Conservation (phyloP, 2,329 filamentous ascomycete genomes). For the Exophiala dermatitidis region DNA sequence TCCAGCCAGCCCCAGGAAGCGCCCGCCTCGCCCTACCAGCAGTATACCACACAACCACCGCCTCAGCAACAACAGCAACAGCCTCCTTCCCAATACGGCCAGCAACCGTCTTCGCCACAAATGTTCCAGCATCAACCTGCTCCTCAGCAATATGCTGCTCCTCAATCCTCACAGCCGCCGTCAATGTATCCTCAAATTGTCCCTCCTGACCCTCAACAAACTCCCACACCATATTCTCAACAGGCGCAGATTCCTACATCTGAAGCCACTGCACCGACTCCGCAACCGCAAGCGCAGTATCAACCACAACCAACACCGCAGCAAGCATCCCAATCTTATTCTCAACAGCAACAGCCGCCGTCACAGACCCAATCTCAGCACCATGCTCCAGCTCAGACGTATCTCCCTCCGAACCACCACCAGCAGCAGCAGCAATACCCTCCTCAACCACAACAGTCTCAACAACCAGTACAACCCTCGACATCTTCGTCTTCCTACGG, state of each 20-base stretch:
- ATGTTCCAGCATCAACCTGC: slow-evolving; percentile 19
- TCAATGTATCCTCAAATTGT: slow-evolving; percentile 22
- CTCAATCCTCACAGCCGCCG: slow-evolving; percentile 15
- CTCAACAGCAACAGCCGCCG: slow-evolving; percentile 10
- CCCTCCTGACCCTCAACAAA: slow-evolving; percentile 18
- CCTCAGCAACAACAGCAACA: slow-evolving; percentile 9
- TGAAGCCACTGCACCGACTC: slow-evolving; percentile 4
- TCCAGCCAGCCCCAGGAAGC: slow-evolving; percentile 21
- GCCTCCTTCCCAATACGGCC: slow-evolving; percentile 13
- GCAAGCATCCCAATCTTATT: slow-evolving; percentile 8
- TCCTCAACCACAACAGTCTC: slow-evolving; percentile 41
- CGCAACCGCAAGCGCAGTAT: slow-evolving; percentile 9
- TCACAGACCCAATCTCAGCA: slow-evolving; percentile 10
- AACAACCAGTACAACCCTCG: slow-evolving; percentile 30
- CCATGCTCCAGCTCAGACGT: slow-evolving; percentile 11
- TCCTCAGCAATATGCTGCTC: slow-evolving; percentile 9
- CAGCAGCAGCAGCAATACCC: slow-evolving; percentile 31
- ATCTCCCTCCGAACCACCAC: slow-evolving; percentile 20
- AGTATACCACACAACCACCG: slow-evolving; percentile 14
- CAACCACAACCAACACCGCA: slow-evolving; percentile 13
- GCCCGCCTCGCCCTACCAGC: slow-evolving; percentile 12
- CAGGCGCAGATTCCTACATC: slow-evolving; percentile 8
- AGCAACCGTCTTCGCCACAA: slow-evolving; percentile 19
- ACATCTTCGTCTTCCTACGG: slow-evolving; percentile 26
- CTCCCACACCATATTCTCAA: slow-evolving; percentile 14